These are phyloP conservation scores for Ustilago sp. DNA, from an alignment of 1,284 basidiomycete genomes.

Conservation along the genomic window DNA sequence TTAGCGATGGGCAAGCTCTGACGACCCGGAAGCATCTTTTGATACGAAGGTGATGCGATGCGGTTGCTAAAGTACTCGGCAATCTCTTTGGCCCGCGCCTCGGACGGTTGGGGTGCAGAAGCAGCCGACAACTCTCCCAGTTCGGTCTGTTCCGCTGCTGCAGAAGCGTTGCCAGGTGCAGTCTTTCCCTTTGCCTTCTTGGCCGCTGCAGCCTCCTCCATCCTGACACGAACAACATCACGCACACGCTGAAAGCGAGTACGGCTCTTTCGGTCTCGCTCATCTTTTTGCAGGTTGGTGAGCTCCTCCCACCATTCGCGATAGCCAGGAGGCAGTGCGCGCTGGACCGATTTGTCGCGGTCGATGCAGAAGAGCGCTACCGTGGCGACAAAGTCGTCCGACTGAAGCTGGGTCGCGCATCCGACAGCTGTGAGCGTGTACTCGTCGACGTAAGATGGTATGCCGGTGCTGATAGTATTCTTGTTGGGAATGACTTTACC, in stretches of 20 bases:
- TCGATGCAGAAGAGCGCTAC: constrained; percentile 78
- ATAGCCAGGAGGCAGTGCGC: constrained; percentile 80
- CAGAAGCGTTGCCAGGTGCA: constrained; percentile 6
- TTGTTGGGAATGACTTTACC: constrained; percentile 58
- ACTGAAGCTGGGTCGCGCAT: constrained; percentile 81
- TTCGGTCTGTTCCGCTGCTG: constrained; percentile 40
- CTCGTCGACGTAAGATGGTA: constrained; percentile 73
- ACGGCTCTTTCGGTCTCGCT: constrained; percentile 78
- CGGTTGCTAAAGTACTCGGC: constrained; percentile 38
- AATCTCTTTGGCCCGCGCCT: constrained; percentile 44
- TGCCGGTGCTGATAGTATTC: constrained; percentile 71
- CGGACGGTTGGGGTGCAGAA: constrained; percentile 40
- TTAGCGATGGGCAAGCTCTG: constrained; percentile 86
- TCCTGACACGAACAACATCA: constrained; percentile 75
- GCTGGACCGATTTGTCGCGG: constrained; percentile 66
- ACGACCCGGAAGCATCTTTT: constrained; percentile 85
- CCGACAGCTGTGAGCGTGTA: constrained; percentile 89
- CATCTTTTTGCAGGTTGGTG: constrained; percentile 76
- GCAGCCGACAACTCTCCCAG: constrained; percentile 46
- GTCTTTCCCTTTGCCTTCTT: constrained; percentile 52
- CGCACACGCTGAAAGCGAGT: constrained; percentile 73
- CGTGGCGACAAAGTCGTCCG: constrained; percentile 90
- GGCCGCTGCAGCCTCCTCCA: constrained; percentile 67
- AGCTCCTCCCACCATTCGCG: constrained; percentile 94
- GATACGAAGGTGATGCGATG: constrained; percentile 73